Evolutionary conservation across 2,329 filamentous ascomycete genomes (phyloP).

Genomic region (Tolypocladium sp.): DNA sequence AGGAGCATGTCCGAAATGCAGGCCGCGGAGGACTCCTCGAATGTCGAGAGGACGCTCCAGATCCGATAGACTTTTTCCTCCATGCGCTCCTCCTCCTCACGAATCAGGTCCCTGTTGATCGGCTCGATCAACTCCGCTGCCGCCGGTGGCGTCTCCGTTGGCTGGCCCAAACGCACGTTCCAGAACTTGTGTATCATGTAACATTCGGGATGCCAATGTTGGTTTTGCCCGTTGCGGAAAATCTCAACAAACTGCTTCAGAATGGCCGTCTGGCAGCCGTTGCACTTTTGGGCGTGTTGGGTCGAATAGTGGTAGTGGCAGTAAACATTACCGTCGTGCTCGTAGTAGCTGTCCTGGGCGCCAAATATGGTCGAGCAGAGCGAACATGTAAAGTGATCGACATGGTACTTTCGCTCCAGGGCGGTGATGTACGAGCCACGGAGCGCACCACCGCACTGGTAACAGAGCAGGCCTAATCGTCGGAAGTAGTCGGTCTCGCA

Average conservation of each 20-base stretch:
- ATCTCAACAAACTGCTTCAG: conserved; percentile 99
- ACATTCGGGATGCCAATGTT: conserved; percentile 98
- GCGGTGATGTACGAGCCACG: conserved; percentile 97
- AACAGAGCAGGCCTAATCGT: conserved; percentile 81
- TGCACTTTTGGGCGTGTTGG: conserved; percentile 90
- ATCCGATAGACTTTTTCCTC: conserved; percentile 97
- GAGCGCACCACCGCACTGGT: conserved; percentile 83
- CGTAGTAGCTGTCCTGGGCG: conserved; percentile 96
- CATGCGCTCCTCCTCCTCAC: conserved; percentile 83
- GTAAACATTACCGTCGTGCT: conserved; percentile 92
- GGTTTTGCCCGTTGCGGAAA: conserved; percentile 93
- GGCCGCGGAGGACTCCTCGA: conserved; percentile 93
- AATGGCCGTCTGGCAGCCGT: conserved; percentile 93
- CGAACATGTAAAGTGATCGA: conserved; percentile 97
- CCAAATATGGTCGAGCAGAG: conserved; percentile 97
- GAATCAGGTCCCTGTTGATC: conserved; percentile 65
- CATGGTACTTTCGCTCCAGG: conserved; percentile 95
- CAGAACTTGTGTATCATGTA: conserved; percentile 99
- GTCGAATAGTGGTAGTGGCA: conserved; percentile 99
- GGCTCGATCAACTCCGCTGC: conserved; percentile 34
- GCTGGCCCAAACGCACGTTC: conserved; percentile 79
- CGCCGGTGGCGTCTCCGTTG: conserved; percentile 39
- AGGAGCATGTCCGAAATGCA: conserved; percentile 99
- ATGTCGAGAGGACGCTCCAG: conserved; percentile 94
- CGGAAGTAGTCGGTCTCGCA: conserved; percentile 98